Conservation (phyloP, 306 rosid species). For the Cucurbita pepo region DNA sequence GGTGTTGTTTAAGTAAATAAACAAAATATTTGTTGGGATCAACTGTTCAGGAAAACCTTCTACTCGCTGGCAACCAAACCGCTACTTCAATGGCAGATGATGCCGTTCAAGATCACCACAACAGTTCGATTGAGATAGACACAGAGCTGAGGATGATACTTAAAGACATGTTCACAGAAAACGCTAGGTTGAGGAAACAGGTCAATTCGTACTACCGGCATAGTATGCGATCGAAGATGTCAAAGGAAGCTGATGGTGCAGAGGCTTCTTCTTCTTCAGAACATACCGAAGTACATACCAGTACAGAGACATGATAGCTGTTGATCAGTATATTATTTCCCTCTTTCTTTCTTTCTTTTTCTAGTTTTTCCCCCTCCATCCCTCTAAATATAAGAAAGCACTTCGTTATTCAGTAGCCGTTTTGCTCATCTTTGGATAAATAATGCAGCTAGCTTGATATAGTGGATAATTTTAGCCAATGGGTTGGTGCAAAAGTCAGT, state of each 20-base stretch:
- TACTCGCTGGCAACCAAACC: conserved; percentile 28
- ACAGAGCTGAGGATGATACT: conserved; percentile 52
- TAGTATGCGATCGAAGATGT: conserved; percentile 29
- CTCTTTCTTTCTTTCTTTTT: neutral
- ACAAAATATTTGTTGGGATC: neutral
- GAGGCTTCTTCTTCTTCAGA: conserved; percentile 18
- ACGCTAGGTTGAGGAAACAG: conserved; percentile 74
- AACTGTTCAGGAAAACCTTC: conserved; percentile 47
- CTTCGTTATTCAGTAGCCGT: conserved; percentile 6
- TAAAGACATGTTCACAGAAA: conserved; percentile 47
- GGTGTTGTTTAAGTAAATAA: neutral
- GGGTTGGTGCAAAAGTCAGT: neutral
- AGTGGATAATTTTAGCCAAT: neutral
- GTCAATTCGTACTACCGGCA: conserved; percentile 31
- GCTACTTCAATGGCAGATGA: conserved; percentile 24
- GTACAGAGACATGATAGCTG: conserved; percentile 21
- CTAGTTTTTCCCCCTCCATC: neutral
- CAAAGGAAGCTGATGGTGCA: conserved; percentile 23
- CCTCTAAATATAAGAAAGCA: neutral
- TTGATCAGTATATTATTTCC: neutral
- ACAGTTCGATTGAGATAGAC: conserved; percentile 19
- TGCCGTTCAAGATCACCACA: conserved; percentile 5
- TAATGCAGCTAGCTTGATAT: neutral
- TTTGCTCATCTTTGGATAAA: conserved; percentile 5
- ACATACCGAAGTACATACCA: conserved; percentile 21